phyloP scores from a whole-genome alignment of 2,329 filamentous ascomycete genomes.

The Sporothrix pallida region DNA sequence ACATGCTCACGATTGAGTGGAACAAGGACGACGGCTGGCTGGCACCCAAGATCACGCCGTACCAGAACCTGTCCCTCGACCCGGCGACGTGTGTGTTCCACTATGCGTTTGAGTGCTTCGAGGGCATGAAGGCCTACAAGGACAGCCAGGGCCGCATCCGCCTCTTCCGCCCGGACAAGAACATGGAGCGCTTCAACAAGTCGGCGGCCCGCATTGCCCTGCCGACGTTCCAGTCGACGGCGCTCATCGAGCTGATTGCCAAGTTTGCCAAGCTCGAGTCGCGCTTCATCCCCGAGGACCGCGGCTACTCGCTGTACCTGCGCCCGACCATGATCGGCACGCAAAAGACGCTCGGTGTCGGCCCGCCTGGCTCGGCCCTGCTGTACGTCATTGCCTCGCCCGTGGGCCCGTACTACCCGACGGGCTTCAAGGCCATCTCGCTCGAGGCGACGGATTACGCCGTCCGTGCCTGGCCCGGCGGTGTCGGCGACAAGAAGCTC shows the following conservation, averaged over 20 bases:
- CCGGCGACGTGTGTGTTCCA: conserved; percentile 97
- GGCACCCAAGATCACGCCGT: conserved; percentile 81
- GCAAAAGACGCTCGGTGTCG: conserved; percentile 90
- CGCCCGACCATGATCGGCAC: conserved; percentile 97
- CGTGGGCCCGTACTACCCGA: conserved; percentile 97
- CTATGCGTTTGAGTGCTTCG: conserved; percentile 97
- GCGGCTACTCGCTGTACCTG: conserved; percentile 93
- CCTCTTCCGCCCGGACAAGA: conserved; percentile 92
- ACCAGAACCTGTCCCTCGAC: conserved; percentile 96
- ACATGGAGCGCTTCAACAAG: conserved; percentile 94
- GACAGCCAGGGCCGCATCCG: conserved; percentile 78
- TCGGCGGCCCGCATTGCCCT: conserved; percentile 90
- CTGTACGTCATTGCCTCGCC: conserved; percentile 95
- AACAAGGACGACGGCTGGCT: conserved; percentile 83
- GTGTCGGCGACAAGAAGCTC: conserved; percentile 97
- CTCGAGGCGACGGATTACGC: conserved; percentile 97
- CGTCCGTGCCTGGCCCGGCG: conserved; percentile 95
- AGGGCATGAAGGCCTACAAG: conserved; percentile 99
- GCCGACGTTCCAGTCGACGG: conserved; percentile 78
- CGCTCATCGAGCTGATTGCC: conserved; percentile 80
- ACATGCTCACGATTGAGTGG: conserved; percentile 97
- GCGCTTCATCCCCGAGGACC: conserved; percentile 84
- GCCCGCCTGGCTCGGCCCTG: conserved; percentile 87
- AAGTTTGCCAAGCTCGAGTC: conserved; percentile 80
- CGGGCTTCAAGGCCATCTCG: conserved; percentile 95